These are phyloP conservation scores for Aureobasidium musti DNA, from an alignment of 2,329 filamentous ascomycete genomes.

Conservation along the genomic window DNA sequence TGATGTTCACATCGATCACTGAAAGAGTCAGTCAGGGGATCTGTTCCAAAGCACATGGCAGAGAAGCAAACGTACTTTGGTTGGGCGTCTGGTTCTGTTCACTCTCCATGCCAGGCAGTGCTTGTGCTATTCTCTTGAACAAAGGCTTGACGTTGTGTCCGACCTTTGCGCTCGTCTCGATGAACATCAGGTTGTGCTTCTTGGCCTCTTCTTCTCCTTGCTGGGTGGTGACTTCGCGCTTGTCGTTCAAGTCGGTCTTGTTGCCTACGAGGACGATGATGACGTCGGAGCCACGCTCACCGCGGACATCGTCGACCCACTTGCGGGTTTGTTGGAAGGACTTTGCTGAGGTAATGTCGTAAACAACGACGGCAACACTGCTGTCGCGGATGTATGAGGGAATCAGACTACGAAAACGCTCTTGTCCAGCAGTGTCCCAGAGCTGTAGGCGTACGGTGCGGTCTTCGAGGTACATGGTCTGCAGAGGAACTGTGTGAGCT, in stretches of 20 bases:
- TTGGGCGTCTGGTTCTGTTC: constrained; percentile 74
- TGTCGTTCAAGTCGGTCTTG: constrained; percentile 98
- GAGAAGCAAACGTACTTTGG: constrained; percentile 66
- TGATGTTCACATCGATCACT: constrained; percentile 33
- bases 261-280: constrained; percentile 98
- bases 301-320: constrained; percentile 98
- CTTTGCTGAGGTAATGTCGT: constrained; percentile 95
- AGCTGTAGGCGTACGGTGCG: constrained; percentile 94
- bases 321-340: constrained; percentile 98
- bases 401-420: constrained; percentile 94
- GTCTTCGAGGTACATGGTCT: constrained; percentile 99
- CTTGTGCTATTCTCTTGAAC: constrained; percentile 97
- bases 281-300: constrained; percentile 95
- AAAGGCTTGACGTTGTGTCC: constrained; percentile 97
- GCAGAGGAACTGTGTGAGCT: constrained; percentile 15
- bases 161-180: constrained; percentile 97
- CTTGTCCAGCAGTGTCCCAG: constrained; percentile 98
- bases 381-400: constrained; percentile 99
- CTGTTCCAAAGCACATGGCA: not conserved
- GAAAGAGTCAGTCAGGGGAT: not conserved
- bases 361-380: constrained; percentile 96
- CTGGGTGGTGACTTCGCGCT: constrained; percentile 92
- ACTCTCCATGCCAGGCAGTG: constrained; percentile 95
- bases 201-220: constrained; percentile 98
- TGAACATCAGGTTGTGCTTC: constrained; percentile 98